Evolutionary conservation across 2,329 filamentous ascomycete genomes (phyloP).

Genomic region (Phaeosphaeriaceae sp.): DNA sequence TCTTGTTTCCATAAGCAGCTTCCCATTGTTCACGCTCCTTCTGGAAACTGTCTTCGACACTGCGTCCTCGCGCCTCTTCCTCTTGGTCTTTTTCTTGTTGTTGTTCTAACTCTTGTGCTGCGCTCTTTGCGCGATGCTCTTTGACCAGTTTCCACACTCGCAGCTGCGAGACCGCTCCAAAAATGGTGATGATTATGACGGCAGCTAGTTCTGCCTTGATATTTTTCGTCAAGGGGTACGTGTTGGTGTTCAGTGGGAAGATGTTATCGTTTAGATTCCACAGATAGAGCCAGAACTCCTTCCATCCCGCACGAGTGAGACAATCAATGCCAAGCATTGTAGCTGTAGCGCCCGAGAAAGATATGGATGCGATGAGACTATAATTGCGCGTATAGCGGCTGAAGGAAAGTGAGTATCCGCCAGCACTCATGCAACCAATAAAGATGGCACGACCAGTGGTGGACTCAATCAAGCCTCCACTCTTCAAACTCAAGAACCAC

Average conservation of each 20-base stretch:
- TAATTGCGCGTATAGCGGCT: constrained; percentile 79
- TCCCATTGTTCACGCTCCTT: constrained; percentile 77
- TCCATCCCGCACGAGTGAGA: constrained; percentile 85
- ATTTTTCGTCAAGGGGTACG: constrained; percentile 84
- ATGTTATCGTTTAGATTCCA: constrained; percentile 80
- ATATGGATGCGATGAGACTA: constrained; percentile 75
- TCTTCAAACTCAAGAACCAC: constrained; percentile 84
- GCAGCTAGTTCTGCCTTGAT: constrained; percentile 85
- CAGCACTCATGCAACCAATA: constrained; percentile 73
- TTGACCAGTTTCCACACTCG: constrained; percentile 83
- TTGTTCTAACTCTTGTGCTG: constrained; percentile 56
- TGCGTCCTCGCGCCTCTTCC: constrained; percentile 73
- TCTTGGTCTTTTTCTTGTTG: constrained; percentile 66
- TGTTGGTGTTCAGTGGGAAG: constrained; percentile 77
- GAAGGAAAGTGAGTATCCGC: constrained; percentile 71
- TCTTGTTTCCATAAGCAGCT: constrained; percentile 71
- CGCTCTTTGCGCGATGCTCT: constrained; percentile 56
- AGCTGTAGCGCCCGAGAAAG: constrained; percentile 81
- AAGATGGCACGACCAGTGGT: constrained; percentile 72
- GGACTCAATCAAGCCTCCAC: constrained; percentile 74
- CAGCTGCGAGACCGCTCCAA: constrained; percentile 83
- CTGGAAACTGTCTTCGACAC: constrained; percentile 67
- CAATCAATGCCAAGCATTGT: constrained; percentile 87
- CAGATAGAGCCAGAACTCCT: constrained; percentile 95
- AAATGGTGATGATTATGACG: constrained; percentile 74